Evolutionary conservation across 768 basidiomycete genomes (phyloP), one percentile per base, ranked within the genome.

Genomic region (Phylloporus scabripes): DNA sequence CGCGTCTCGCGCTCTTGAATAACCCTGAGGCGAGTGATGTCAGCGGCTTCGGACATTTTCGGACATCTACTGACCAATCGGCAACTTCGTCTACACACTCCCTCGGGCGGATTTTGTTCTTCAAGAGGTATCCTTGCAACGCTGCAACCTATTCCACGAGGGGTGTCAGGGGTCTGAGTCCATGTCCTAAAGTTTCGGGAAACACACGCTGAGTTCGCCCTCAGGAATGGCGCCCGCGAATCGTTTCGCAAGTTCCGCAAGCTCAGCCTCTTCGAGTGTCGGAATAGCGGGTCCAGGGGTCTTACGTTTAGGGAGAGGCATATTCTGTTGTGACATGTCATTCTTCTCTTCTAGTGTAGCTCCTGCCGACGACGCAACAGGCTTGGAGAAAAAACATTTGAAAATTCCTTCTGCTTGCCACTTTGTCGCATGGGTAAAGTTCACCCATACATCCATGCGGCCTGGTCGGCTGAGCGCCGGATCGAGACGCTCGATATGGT

Each of bases 391-490:
- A 81, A 92, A 92, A 67, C 87, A 90, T 65, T 90, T 90, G 81
- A 91, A 92, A 63, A 92, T 88, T 45, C 87, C 89, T 67, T 91
- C 89, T 12, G 90, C 90, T 61, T 92, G 90, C 87, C 87, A 92
- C 66, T 89, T 92, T 7, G 87, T 90, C 5, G 90, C 89, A 60
- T 92, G 84, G 45, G 85, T 84, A 69, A 92, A 92, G 72, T 91
- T 89, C 34, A 93, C 78, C 89, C 89, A 92, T 14, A 94, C 84
- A 59, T 92, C 91, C 87, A 91, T 90, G 40, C 88, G 86, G 50
- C 92, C 92, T 24, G 92, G 87, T 18, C 90, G 80, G 64, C 82
- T 87, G 31, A 94, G 76, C 4, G 91, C 90, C 42, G 86, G 91
- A 67, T 96, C 92, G 29, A 96, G 77, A 40, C 90, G 84, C 62